Evolutionary conservation across 257 asterid genomes (phyloP), one percentile per base, ranked within the genome.

Genomic region (Lycium ferocissimum): DNA sequence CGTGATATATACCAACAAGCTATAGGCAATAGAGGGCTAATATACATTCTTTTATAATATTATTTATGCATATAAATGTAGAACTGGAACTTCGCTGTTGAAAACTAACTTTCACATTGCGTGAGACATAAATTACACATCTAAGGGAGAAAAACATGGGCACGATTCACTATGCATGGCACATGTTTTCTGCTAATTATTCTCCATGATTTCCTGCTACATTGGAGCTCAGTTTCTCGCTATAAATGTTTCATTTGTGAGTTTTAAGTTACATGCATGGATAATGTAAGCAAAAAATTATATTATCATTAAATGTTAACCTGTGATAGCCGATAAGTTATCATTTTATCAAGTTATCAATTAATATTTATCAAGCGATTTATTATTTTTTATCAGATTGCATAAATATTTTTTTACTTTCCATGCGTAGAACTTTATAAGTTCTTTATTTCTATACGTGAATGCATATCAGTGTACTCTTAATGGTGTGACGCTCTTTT

Each of bases 61-160:
- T 26, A 26, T 26, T 26, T 26, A 33, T n/a, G 35, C 26, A 2
- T n/a, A 49, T 66, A 66, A 70, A 53, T 26, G 26, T 15, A 75
- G 61, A 51, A 51, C 63, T 76, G 82, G 65, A 78, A 78, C 26
- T 53, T 78, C 26, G 82, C 65, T 53, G 82, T 78, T 26, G 45
- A 76, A 78, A 14, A 78, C 3, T 78, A 78, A 78, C 26, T 14
- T 53, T 62, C 17, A 62, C 38, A 51, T 78, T 26, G 65, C 33
- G 22, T 78, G 65, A 78, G 65, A 78, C 47, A 53, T 20, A 51
- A 76, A 12, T 13, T 47, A 20, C 38, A 26, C 49, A 53, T 26
- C 7, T 53, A 78, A 26, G 9, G 82, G 65, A 78, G 82, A 4
- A 78, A 78, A 78, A 53, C 20, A 53, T 53, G 47, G 65, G 63